Base-by-base conservation (phyloP, 768 basidiomycete genomes). In the Mycena capillaripes region DNA sequence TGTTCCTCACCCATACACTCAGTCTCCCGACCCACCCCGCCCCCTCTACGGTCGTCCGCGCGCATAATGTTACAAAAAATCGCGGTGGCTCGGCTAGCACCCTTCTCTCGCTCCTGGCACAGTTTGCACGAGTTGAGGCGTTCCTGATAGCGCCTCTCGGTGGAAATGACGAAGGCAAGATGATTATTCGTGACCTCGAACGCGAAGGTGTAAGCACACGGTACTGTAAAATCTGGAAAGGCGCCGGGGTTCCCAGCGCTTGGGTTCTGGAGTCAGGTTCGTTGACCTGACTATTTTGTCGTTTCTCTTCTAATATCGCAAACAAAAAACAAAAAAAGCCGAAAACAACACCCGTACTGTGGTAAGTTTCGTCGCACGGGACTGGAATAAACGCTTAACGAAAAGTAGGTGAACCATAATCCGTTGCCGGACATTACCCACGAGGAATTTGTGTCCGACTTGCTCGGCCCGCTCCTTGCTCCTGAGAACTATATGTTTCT, bases 401-500 rank as follows among this genome's bases (percentile, higher is more conserved):
- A n/a, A n/a, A n/a, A n/a, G 36, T 38, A 7, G 6, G 36, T 14
- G 14, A 95, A 96, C 80, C 94, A 96, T 81, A 96, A 96, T 75
- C 94, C 95, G 2, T 86, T 96, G 10, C 95, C 94, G 0, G 95
- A 96, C 73, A 89, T 95, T 72, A 93, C 93, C 0, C 95, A 96
- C 74, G 95, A 95, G 72, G 95, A 96, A 76, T 95, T 96, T 76
- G 91, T 96, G 46, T 88, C 91, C 4, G 82, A n/a, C n/a, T n/a
- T 94, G 55, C 85, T 95, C 1, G 94, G 94, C 0, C 95, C 95
- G n/a, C 79, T 95, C 27, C 88, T 96, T 25, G 93, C 91, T 0
- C 94, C 94, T 12, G 94, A 95, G 79, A 95, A 95, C 78, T 95
- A 92, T 84, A 57, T 81, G 84, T 25, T 74, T 84, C 83, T 84